phyloP scores from a whole-genome alignment of 176 grass and related monocot species.

The Saccharum spontaneum region DNA sequence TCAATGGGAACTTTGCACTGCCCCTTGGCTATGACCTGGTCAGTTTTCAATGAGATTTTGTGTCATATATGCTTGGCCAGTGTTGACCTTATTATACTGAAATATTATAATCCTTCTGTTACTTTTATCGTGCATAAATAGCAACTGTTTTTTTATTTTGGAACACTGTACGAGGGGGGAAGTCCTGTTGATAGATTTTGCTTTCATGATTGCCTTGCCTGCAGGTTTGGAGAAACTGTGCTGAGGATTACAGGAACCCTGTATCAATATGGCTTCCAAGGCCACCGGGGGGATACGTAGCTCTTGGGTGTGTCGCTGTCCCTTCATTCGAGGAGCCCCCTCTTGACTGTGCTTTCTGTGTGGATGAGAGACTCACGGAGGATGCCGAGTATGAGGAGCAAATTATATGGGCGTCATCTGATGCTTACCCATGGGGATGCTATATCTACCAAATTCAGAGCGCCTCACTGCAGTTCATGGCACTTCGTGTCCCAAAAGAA shows the following conservation, averaged over 20 bases:
- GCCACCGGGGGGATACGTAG: slow-evolving; percentile 71
- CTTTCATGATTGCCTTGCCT: slow-evolving; percentile 1
- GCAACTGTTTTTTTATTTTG: neutral
- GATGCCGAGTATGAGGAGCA: slow-evolving; percentile 84
- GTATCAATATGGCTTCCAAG: slow-evolving; percentile 87
- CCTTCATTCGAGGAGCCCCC: slow-evolving; percentile 66
- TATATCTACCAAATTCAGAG: slow-evolving; percentile 88
- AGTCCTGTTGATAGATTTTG: slow-evolving; percentile 13
- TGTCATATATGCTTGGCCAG: slow-evolving; percentile 7
- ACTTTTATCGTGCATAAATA: neutral
- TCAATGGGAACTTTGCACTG: slow-evolving; percentile 67
- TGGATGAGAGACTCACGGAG: slow-evolving; percentile 51
- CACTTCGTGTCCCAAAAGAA: slow-evolving; percentile 74
- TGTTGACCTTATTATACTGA: slow-evolving; percentile 16
- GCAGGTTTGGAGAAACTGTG: slow-evolving; percentile 95
- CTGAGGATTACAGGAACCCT: slow-evolving; percentile 66
- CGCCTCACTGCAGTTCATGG: slow-evolving; percentile 73
- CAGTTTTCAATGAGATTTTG: slow-evolving; percentile 30
- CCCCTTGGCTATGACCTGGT: slow-evolving; percentile 95
- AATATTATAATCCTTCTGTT: slow-evolving; percentile 9
- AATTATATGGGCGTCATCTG: slow-evolving; percentile 70
- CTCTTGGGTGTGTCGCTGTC: slow-evolving; percentile 81
- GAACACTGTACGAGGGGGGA: neutral
- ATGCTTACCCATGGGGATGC: slow-evolving; percentile 90
- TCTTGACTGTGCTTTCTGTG: slow-evolving; percentile 60